Conservation (phyloP, 352 stramenopile species). For the Peronospora farinosa region DNA sequence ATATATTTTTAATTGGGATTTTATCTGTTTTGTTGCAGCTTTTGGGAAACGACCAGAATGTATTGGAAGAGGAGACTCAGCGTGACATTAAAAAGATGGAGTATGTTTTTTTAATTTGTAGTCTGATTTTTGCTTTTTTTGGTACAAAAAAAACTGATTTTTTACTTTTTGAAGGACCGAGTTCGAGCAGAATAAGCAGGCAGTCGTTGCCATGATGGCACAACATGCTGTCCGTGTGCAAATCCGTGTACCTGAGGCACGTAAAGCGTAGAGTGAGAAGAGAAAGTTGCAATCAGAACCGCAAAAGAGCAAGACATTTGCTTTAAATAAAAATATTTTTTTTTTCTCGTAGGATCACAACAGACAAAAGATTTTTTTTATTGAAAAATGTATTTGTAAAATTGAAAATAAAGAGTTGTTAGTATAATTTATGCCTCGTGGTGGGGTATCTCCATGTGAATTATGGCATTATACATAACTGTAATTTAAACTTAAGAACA, state of each 20-base stretch:
- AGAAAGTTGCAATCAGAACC: no score
- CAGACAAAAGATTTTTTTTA: no score
- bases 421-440: no score
- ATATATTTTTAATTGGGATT: conserved; percentile 1
- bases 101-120: conserved; percentile 28
- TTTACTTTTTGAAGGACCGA: conserved; percentile 32
- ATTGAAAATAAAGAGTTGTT: no score
- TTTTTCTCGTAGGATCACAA: no score
- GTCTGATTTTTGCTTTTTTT: not conserved
- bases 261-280: conserved; percentile 37
- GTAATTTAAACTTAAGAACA: no score
- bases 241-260: conserved; percentile 57
- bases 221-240: conserved; percentile 63
- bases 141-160: not conserved
- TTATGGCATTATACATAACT: no score
- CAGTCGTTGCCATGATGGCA: conserved; percentile 69
- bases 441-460: no score
- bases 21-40: conserved; percentile 33
- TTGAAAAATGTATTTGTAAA: no score
- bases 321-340: no score
- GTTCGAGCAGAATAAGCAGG: conserved; percentile 63
- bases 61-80: conserved; percentile 71
- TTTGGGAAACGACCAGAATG: conserved; percentile 71
- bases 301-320: no score
- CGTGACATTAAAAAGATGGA: conserved; percentile 79